These are phyloP conservation scores for Novakomyces olei DNA, from an alignment of 805 yeast genomes.

Conservation along the genomic window DNA sequence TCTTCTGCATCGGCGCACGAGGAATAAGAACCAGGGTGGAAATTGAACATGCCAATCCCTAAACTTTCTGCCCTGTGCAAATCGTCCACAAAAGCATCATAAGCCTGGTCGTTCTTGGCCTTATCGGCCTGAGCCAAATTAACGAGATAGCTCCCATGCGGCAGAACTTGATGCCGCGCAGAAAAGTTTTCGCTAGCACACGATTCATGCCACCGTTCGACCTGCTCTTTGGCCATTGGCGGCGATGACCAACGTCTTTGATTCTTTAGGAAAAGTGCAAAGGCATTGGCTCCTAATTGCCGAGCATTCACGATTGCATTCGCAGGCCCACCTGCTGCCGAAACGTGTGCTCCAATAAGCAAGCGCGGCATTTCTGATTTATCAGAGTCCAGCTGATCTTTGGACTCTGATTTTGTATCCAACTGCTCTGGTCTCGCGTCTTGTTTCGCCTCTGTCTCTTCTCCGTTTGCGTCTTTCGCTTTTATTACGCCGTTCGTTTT, in stretches of 20 bases:
- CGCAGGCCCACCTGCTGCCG: conserved; percentile 56
- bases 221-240: conserved; percentile 43
- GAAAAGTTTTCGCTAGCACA: conserved; percentile 47
- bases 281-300: conserved; percentile 35
- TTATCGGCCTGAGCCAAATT: conserved; percentile 78
- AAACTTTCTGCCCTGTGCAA: conserved; percentile 66
- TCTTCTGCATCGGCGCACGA: conserved; percentile 29
- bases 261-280: conserved; percentile 75
- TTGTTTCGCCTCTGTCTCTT: not conserved
- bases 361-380: not conserved
- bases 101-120: conserved; percentile 56
- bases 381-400: not conserved
- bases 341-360: conserved; percentile 80
- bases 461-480: no score
- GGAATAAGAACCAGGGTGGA: conserved; percentile 34
- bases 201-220: conserved; percentile 35
- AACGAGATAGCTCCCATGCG: conserved; percentile 88
- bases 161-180: conserved; percentile 58
- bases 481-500: no score
- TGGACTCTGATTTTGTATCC: not conserved
- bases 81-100: conserved; percentile 64
- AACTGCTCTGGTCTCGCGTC: not conserved
- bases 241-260: conserved; percentile 87
- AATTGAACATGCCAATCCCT: conserved; percentile 66
- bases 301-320: conserved; percentile 32